Conservation (phyloP, 208 protist genomes). For the Leishmania arabica region DNA sequence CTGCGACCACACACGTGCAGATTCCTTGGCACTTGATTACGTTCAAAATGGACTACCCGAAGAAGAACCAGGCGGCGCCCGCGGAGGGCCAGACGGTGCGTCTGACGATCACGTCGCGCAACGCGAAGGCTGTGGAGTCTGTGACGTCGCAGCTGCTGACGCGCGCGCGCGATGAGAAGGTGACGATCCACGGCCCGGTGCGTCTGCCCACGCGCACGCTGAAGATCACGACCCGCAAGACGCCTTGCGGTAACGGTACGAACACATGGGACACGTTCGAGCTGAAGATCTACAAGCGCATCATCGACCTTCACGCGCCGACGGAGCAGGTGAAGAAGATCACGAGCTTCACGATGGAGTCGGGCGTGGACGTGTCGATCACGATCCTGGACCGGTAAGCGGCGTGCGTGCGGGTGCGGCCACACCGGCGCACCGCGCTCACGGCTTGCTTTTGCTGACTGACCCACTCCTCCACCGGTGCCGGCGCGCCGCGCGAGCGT, state of each 20-base stretch:
- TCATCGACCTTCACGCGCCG: constrained; percentile 97
- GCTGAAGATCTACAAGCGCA: constrained; percentile 99
- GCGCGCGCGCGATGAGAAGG: constrained; percentile 95
- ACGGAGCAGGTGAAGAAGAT: constrained; percentile 92
- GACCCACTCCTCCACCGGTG: not conserved
- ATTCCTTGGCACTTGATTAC: constrained; percentile 68
- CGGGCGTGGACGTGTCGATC: constrained; percentile 90
- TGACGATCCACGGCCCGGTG: constrained; percentile 97
- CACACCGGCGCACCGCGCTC: not conserved
- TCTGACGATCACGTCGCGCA: constrained; percentile 97
- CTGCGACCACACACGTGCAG: constrained; percentile 1
- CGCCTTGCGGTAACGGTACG: constrained; percentile 99
- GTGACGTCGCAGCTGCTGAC: constrained; percentile 95
- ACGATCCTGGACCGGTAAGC: constrained; percentile 65
- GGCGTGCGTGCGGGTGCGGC: not conserved
- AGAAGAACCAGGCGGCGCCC: constrained; percentile 65
- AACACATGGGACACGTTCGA: constrained; percentile 99
- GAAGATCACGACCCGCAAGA: constrained; percentile 98
- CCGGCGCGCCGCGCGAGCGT: constrained; percentile 1
- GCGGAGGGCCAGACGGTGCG: constrained; percentile 92
- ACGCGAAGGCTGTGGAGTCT: constrained; percentile 97
- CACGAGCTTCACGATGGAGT: constrained; percentile 88
- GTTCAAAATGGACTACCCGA: constrained; percentile 80
- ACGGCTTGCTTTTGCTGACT: not conserved
- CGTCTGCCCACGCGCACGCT: constrained; percentile 98